Base-by-base conservation (phyloP, 805 yeast species). In the Zygosaccharomyces lentus region DNA sequence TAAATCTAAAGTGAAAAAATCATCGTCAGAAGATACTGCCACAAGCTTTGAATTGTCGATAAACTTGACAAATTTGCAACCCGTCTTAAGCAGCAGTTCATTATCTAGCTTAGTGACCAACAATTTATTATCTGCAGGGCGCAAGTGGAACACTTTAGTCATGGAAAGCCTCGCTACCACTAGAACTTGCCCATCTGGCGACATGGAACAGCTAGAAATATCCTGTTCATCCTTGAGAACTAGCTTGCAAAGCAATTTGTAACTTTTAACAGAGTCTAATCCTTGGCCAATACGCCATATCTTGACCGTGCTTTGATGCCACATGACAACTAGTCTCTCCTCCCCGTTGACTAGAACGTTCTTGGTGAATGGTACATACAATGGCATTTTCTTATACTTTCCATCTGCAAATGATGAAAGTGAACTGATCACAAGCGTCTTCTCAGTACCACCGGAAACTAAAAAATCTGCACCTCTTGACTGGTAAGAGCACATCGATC, bases 401-500 rank as follows among this genome's bases (percentile, higher is more conserved):
- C 90, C 88, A 56, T 80, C 84, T 6, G 73, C 66, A 62, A 93
- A 91, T 46, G 81, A 74, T 24, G 74, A 73, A 23, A 82, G 67
- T 1, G 93, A 78, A 58, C 80, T 84, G 12, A 81, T 65, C 9
- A 77, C 78, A 41, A 87, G 67, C 16, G 80, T 72, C 60, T 83
- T 76, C 59, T 87, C 96, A 16, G 84, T 87, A 56, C 96, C 96
- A 39, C 93, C 96, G 54, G 90, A 82, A 2, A 85, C 80, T 43
- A 91, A 70, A 48, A 84, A 74, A 57, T 81, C 81, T 41, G 80
- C 72, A 36, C 81, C 81, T 56, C 77, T 81, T 31, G 91, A 71
- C 62, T 86, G 90, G 56, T 73, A 85, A 3, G 82, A 69, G 1
- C 82, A 68, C 76, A 90, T 77, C 1, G 93, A 71, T 59, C 96